Base-by-base conservation (phyloP, 805 yeast species). In the Kockiozyma suomiensis region DNA sequence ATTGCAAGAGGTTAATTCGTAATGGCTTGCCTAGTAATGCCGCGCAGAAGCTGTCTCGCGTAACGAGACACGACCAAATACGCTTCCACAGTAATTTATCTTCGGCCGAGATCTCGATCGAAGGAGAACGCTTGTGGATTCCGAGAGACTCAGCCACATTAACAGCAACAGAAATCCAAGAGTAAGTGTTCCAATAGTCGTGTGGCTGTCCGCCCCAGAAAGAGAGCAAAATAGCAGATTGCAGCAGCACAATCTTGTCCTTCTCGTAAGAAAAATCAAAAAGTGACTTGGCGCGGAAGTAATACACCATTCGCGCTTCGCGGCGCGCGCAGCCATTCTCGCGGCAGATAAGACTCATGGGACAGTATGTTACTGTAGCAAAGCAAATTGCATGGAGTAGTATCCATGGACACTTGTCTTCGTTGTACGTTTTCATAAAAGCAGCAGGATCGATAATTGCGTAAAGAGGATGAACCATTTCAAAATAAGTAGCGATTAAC, bases 131-230 rank as follows among this genome's bases (percentile, higher is more conserved):
- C 13, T 51, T 38, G 26, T 59, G 63, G 10, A 58, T 46, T 12
- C 67, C 67, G 3, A 64, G 49, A 0, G 63, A 40, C 50, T 64
- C 67, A 13, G 63, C 65, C 23, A 59, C 50, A 47, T 53, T 60
- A 1, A 63, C 65, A 15, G 66, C 59, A 13, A 55, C 45, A 21
- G 43, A 47, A 13, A 63, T 35, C 66, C 66, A 63, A 1, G 61
- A 42, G 21, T 40, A 40, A 5, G 60, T 54, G n/a, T 54, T 61
- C 66, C 65, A 63, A 23, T 56, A 56, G 41, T 60, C 62, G 35
- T 60, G 40, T 10, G 61, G 62, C 10, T 32, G 7, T 43, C 64
- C 64, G 7, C 62, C 62, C 64, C 63, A 61, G 26, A 61, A 61
- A 2, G 64, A 53, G 38, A 61, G 48, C 37, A 61, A 33, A 3